These are phyloP conservation scores for Astrephomene gubernaculifera DNA, from an alignment of 139 green algal genomes.

Conservation along the genomic window DNA sequence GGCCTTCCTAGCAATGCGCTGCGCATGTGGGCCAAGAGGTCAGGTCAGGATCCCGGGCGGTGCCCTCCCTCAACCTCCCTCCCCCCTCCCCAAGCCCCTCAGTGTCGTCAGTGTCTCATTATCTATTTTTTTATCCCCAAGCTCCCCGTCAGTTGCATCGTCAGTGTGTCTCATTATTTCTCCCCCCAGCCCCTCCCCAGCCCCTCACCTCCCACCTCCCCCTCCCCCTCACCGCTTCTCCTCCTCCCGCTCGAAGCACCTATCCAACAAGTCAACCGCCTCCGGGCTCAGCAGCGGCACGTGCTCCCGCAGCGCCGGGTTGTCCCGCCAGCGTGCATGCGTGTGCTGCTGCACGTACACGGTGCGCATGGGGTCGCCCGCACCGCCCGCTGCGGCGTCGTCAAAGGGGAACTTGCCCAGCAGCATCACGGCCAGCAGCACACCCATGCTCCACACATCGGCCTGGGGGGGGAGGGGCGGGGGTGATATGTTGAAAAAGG, in stretches of 20 bases:
- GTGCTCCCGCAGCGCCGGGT: slow-evolving; percentile 41
- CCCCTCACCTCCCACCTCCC: too few relatives aligned
- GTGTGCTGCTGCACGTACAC: slow-evolving; percentile 37
- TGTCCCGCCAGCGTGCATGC: slow-evolving; percentile 37
- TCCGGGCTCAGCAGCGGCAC: slow-evolving; percentile 46
- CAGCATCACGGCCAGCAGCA: slow-evolving; percentile 72
- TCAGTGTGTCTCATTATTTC: too few relatives aligned
- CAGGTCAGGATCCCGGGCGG: too few relatives aligned
- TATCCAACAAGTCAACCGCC: slow-evolving; percentile 58
- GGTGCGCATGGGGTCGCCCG: slow-evolving; percentile 44
- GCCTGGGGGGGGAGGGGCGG: slow-evolving; percentile 1
- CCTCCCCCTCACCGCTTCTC: slow-evolving; percentile 11
- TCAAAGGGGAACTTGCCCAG: slow-evolving; percentile 77
- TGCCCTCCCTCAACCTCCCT: neutral
- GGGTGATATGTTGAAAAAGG: neutral
- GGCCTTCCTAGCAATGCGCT: too few relatives aligned
- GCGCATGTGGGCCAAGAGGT: too few relatives aligned
- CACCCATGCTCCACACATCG: slow-evolving; percentile 67
- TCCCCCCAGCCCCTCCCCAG: neutral
- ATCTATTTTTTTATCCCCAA: too few relatives aligned
- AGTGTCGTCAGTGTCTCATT: too few relatives aligned
- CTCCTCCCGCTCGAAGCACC: slow-evolving; percentile 70
- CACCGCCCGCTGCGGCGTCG: slow-evolving; percentile 15
- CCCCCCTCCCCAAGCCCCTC: too few relatives aligned
- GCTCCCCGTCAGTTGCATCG: too few relatives aligned